Evolutionary conservation across 345 rosid species (phyloP).

Genomic region (Brassica carinata): DNA sequence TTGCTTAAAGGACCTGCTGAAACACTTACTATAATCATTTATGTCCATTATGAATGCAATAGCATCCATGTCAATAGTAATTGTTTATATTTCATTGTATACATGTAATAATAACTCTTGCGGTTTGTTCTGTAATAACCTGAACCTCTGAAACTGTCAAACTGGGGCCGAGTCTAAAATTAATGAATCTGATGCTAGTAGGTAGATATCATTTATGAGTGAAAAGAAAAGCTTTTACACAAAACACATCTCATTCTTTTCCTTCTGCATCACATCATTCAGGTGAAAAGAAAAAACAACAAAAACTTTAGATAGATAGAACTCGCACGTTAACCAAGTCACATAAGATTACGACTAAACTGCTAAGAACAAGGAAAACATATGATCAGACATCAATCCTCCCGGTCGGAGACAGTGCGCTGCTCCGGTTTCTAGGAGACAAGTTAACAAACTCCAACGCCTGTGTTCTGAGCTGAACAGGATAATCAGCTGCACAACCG

Average conservation of each 20-base stretch:
- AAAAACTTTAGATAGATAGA: conserved; percentile 11
- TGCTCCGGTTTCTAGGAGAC: conserved; percentile 57
- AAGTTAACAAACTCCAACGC: conserved; percentile 79
- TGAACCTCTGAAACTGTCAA: not conserved
- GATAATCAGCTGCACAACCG: conserved; percentile 94
- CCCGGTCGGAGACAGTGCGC: conserved; percentile 33
- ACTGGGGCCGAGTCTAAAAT: not conserved
- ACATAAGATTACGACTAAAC: conserved; percentile 6
- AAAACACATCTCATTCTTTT: not conserved
- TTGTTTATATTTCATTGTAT: not conserved
- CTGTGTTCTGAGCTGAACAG: conserved; percentile 66
- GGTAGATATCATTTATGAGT: not conserved
- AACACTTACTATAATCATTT: no score
- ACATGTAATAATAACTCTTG: not conserved
- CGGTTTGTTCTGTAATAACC: not conserved
- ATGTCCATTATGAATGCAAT: not conserved
- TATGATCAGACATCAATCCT: conserved; percentile 30
- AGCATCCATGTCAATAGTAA: not conserved
- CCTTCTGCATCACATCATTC: conserved; percentile 1
- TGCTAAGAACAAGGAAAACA: conserved; percentile 3
- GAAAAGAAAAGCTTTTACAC: not conserved
- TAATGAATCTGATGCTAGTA: not conserved
- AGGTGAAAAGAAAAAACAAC: not conserved
- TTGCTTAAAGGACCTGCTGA: no score
- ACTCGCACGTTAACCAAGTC: conserved; percentile 24